Evolutionary conservation across 169 alveolate genomes (phyloP).

Genomic region (Babesia caballi): DNA sequence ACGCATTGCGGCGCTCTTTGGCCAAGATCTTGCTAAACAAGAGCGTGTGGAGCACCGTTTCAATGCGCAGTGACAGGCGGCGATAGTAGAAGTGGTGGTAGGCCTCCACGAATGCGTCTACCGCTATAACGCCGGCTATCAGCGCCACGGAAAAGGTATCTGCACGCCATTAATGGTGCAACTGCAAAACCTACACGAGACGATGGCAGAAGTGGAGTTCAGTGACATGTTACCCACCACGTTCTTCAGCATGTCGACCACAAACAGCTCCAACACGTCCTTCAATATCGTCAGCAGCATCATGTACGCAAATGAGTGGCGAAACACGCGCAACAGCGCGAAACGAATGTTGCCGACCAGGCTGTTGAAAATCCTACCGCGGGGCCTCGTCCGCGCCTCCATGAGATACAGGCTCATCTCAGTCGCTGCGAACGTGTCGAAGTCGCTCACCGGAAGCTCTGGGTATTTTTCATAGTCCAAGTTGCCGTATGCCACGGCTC

Average conservation of each 20-base stretch:
- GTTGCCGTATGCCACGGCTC: constrained; percentile 39
- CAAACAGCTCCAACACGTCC: constrained; percentile 50
- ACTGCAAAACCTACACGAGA: constrained; percentile 19
- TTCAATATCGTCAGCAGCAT: constrained; percentile 34
- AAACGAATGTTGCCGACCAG: constrained; percentile 45
- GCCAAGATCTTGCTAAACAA: constrained; percentile 52
- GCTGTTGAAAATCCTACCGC: constrained; percentile 22
- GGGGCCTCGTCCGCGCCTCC: neutral
- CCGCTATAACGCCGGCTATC: constrained; percentile 4
- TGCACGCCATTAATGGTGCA: neutral
- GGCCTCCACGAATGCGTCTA: constrained; percentile 52
- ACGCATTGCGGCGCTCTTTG: neutral
- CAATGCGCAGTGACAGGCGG: constrained; percentile 45
- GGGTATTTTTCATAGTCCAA: constrained; percentile 46
- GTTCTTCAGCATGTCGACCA: constrained; percentile 3
- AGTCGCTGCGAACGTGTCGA: constrained; percentile 48
- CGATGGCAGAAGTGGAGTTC: neutral
- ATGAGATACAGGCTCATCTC: constrained; percentile 35
- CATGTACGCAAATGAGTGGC: constrained; percentile 17
- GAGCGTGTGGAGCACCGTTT: constrained; percentile 38
- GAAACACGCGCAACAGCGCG: constrained; percentile 36
- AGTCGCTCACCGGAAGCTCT: constrained; percentile 43
- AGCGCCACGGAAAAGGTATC: neutral
- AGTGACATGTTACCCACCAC: constrained; percentile 16
- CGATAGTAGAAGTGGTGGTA: constrained; percentile 54